These are phyloP conservation scores for Zygoascus ofunaensis DNA, from an alignment of 805 yeast species.

Conservation along the genomic window DNA sequence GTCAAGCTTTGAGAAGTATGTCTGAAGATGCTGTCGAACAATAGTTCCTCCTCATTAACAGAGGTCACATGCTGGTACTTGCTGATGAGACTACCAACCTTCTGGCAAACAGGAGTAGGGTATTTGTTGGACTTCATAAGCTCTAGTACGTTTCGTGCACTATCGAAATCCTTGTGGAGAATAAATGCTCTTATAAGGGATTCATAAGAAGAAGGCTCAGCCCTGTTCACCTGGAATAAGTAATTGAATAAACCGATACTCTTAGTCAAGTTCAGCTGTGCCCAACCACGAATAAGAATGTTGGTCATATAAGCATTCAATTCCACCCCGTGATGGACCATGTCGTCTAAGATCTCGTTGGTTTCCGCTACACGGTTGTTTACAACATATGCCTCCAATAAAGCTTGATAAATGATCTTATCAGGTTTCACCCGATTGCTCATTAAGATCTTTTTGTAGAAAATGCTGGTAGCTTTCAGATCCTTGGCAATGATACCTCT, in stretches of 20 bases:
- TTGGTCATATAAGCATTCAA: slow-evolving; percentile 29
- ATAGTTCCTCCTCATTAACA: slow-evolving; percentile 4
- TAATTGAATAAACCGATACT: slow-evolving; percentile 24
- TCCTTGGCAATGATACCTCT: slow-evolving; percentile 31
- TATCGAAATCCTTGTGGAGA: slow-evolving; percentile 15
- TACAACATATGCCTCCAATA: slow-evolving; percentile 32
- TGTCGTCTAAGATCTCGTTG: slow-evolving; percentile 25
- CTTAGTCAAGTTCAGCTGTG: slow-evolving; percentile 20
- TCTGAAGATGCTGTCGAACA: slow-evolving; percentile 20
- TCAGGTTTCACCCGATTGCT: slow-evolving; percentile 30
- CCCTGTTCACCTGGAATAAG: slow-evolving; percentile 15
- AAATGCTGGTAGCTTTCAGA: slow-evolving; percentile 27
- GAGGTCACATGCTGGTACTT: background rate
- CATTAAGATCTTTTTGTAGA: slow-evolving; percentile 26
- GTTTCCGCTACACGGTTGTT: slow-evolving; percentile 27
- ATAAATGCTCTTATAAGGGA: slow-evolving; percentile 28
- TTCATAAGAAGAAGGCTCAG: slow-evolving; percentile 31
- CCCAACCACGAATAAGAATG: slow-evolving; percentile 30
- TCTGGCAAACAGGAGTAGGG: slow-evolving; percentile 26
- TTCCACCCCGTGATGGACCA: slow-evolving; percentile 26
- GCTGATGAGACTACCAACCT: slow-evolving; percentile 16
- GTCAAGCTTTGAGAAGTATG: slow-evolving; percentile 14
- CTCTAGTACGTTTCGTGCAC: slow-evolving; percentile 19
- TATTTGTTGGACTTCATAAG: slow-evolving; percentile 20
- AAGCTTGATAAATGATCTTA: slow-evolving; percentile 31